phyloP scores from a whole-genome alignment of 495 filamentous ascomycete species.

The Trichoderma orchidacearum region DNA sequence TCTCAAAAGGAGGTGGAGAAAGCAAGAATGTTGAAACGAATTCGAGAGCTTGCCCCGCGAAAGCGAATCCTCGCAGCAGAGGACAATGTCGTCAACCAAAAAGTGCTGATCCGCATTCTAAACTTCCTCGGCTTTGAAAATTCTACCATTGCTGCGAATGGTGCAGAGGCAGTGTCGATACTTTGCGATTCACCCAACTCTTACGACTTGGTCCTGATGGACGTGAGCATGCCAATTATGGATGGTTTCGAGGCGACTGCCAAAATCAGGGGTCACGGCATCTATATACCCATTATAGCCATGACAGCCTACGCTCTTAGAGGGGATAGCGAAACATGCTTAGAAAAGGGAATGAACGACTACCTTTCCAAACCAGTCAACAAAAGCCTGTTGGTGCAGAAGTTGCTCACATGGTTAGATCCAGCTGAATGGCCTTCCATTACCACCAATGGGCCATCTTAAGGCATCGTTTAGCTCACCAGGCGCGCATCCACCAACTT shows the following conservation, averaged over 20 bases:
- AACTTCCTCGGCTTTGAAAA: slow-evolving; percentile 38
- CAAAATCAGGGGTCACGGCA: slow-evolving; percentile 40
- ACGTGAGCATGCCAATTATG: slow-evolving; percentile 57
- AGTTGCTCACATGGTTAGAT: slow-evolving; percentile 30
- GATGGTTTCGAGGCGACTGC: slow-evolving; percentile 44
- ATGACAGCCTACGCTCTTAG: slow-evolving; percentile 52
- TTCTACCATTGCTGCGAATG: slow-evolving; percentile 40
- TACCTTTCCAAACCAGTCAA: slow-evolving; percentile 50
- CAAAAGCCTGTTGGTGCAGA: slow-evolving; percentile 22
- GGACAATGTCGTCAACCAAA: slow-evolving; percentile 51
- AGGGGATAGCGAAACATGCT: slow-evolving; percentile 42
- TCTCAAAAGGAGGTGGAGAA: not conserved
- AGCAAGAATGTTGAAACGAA: slow-evolving; percentile 5
- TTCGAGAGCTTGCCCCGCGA: slow-evolving; percentile 7
- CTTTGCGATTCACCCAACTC: slow-evolving; percentile 32
- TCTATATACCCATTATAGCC: slow-evolving; percentile 44
- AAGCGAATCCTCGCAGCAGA: slow-evolving; percentile 44
- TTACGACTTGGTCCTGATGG: slow-evolving; percentile 49
- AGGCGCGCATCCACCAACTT: too few relatives aligned
- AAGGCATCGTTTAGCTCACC: not conserved
- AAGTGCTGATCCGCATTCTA: slow-evolving; percentile 46
- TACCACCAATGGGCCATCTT: not conserved
- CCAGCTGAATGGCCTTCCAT: not conserved
- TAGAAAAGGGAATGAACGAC: slow-evolving; percentile 49
- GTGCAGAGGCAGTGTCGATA: slow-evolving; percentile 40